Evolutionary conservation across 2,329 filamentous ascomycete genomes (phyloP).

Genomic region (Ceratocystis cacaofunesta): DNA sequence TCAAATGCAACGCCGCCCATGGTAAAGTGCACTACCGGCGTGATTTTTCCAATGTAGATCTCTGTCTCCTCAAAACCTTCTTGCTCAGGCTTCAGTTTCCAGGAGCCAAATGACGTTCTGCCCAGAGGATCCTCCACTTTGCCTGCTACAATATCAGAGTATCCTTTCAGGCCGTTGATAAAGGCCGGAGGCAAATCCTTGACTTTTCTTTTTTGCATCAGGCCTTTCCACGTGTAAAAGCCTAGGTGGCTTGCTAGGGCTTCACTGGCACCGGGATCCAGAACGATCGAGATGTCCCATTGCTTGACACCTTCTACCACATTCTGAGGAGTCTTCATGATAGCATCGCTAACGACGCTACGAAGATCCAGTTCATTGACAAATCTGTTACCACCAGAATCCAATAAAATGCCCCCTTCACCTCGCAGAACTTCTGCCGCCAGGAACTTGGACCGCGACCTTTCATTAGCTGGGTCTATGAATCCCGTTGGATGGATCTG

Average conservation of each 20-base stretch:
- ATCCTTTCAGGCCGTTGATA: constrained; percentile 33
- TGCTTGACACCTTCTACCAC: constrained; percentile 28
- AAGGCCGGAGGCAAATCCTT: constrained; percentile 31
- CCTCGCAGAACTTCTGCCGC: constrained; percentile 48
- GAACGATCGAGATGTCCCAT: constrained; percentile 43
- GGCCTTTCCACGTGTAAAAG: constrained; percentile 48
- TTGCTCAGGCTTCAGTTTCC: constrained; percentile 33
- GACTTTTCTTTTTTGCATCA: constrained; percentile 42
- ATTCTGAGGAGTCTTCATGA: constrained; percentile 28
- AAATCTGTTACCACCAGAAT: constrained; percentile 34
- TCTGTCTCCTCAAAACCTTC: constrained; percentile 32
- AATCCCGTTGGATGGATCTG: constrained; percentile 54
- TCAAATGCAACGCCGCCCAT: constrained; percentile 51
- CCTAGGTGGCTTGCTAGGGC: constrained; percentile 41
- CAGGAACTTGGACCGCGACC: constrained; percentile 41
- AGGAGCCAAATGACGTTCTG: constrained; percentile 38
- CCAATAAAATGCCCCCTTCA: constrained; percentile 45
- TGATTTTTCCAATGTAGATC: constrained; percentile 44
- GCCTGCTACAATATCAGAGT: constrained; percentile 31
- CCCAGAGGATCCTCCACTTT: constrained; percentile 31
- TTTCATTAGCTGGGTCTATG: constrained; percentile 35
- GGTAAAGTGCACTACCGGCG: constrained; percentile 50
- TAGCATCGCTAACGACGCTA: constrained; percentile 38
- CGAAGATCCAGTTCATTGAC: constrained; percentile 49
- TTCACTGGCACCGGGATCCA: constrained; percentile 43